Evolutionary conservation across 208 protist genomes (phyloP).

Genomic region (Acanthamoeba lenticulata): DNA sequence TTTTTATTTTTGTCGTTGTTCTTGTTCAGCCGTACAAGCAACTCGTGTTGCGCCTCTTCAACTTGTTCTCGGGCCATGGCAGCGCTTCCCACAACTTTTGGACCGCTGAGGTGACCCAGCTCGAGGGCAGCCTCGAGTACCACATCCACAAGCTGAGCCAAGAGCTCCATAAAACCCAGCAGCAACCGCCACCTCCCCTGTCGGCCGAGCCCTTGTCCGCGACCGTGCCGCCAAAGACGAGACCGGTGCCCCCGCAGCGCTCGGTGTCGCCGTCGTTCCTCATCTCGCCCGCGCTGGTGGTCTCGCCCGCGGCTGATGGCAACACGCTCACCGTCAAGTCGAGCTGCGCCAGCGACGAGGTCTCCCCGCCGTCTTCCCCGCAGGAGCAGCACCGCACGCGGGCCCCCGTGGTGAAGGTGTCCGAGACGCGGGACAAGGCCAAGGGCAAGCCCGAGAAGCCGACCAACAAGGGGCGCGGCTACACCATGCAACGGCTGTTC

Average conservation of each 20-base stretch:
- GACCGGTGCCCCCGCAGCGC: background rate
- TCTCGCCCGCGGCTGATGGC: background rate
- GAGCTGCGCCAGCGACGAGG: background rate
- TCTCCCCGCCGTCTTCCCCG: too few relatives aligned
- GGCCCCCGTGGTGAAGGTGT: background rate
- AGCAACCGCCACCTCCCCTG: background rate
- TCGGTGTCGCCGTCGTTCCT: background rate
- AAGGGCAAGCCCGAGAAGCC: background rate
- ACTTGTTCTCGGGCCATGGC: background rate
- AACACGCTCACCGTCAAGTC: background rate
- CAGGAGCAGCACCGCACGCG: too few relatives aligned
- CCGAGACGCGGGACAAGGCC: background rate
- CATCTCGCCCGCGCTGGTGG: background rate
- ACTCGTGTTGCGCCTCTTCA: conserved; percentile 27
- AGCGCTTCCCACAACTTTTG: background rate
- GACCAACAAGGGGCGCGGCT: background rate
- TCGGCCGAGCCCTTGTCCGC: background rate
- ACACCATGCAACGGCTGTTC: background rate
- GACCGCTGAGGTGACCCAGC: background rate
- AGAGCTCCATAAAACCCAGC: background rate
- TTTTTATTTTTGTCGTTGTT: too few relatives aligned
- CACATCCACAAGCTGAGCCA: background rate
- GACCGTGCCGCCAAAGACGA: background rate
- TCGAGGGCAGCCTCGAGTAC: background rate
- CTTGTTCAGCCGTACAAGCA: conserved; percentile 32